phyloP scores from a whole-genome alignment of 139 green algal genomes.

The Yamagishiella unicocca region DNA sequence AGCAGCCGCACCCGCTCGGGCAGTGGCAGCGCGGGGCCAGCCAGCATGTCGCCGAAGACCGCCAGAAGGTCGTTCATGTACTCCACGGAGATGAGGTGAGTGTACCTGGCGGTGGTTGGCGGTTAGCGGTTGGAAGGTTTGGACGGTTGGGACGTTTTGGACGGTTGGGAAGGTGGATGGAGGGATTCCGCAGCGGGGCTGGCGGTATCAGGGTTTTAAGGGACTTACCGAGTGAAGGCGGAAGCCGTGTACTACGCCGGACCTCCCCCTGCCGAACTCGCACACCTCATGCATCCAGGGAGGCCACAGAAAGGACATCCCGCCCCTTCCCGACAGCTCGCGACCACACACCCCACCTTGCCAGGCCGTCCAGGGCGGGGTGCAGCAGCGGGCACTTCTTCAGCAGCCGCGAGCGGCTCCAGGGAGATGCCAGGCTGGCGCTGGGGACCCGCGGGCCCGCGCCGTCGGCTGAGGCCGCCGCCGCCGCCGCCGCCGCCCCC shows the following conservation, averaged over 20 bases:
- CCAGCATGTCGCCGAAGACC: conserved; percentile 72
- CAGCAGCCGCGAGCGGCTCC: conserved; percentile 34
- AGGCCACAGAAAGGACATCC: too few species aligned
- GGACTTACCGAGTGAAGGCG: too few species aligned
- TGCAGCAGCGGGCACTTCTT: conserved; percentile 80
- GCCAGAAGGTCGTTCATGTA: conserved; percentile 84
- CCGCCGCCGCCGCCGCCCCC: neutral
- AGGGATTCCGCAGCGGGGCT: too few species aligned
- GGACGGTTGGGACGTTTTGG: too few species aligned
- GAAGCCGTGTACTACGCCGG: too few species aligned
- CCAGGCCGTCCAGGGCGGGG: conserved; percentile 74
- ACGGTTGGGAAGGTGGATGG: too few species aligned
- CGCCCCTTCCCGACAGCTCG: neutral
- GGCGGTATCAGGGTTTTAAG: too few species aligned
- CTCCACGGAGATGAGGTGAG: conserved; percentile 85
- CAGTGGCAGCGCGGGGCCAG: conserved; percentile 64
- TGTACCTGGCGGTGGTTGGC: conserved; percentile 60
- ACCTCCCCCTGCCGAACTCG: too few species aligned
- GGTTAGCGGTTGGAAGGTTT: too few species aligned
- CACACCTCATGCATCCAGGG: too few species aligned
- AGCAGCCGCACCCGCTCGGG: conserved; percentile 72
- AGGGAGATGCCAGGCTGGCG: neutral
- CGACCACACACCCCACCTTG: conserved; percentile 1
- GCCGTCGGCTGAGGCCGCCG: neutral
- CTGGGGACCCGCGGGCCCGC: neutral